These are phyloP conservation scores for Herpetospermum pedunculosum DNA, from an alignment of 306 rosid species.

Conservation along the genomic window DNA sequence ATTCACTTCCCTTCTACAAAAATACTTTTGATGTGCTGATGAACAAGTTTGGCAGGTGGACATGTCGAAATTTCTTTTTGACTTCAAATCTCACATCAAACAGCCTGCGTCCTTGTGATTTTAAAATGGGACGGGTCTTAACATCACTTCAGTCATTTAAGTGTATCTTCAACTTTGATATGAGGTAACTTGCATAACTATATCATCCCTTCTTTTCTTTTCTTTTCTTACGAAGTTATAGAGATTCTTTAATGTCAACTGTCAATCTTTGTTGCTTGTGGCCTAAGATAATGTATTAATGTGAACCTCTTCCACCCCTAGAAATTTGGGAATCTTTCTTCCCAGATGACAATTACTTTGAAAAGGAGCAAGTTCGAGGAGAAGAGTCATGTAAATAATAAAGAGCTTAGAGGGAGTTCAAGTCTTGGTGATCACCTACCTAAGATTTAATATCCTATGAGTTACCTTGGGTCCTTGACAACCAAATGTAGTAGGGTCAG, in stretches of 20 bases:
- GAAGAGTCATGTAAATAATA: too few species aligned
- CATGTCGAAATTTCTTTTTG: slow-evolving; percentile 59
- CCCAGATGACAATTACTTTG: neutral
- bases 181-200: slow-evolving; percentile 43
- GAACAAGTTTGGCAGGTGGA: slow-evolving; percentile 50
- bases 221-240: neutral
- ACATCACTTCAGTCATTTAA: slow-evolving; percentile 57
- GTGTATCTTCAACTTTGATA: slow-evolving; percentile 63
- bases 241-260: neutral
- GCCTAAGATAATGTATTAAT: neutral
- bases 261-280: neutral
- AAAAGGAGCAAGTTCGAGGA: too few species aligned
- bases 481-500: too few species aligned
- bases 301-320: neutral
- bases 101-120: slow-evolving; percentile 83
- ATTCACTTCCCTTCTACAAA: neutral
- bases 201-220: neutral
- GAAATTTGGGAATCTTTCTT: neutral
- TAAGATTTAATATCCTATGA: too few species aligned
- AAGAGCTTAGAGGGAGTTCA: too few species aligned
- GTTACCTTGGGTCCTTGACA: too few species aligned
- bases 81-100: slow-evolving; percentile 66
- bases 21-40: neutral
- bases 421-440: too few species aligned
- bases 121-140: slow-evolving; percentile 77